These are phyloP conservation scores for Candida rishiriensis DNA, from an alignment of 805 yeast genomes.

Conservation along the genomic window DNA sequence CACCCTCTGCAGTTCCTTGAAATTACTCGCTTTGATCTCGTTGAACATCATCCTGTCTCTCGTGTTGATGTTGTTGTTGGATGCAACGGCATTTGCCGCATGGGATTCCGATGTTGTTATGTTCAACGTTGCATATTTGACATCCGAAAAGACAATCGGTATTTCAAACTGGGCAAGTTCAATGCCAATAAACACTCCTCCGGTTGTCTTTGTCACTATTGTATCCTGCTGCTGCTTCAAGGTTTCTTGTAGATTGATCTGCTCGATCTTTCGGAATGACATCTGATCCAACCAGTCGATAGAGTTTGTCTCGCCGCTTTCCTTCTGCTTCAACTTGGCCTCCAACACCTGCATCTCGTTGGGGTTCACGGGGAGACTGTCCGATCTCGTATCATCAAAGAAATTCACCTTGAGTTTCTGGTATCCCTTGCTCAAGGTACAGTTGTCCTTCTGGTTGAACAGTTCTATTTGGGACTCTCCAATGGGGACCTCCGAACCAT, in stretches of 20 bases:
- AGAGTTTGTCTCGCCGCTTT: slow-evolving; percentile 57
- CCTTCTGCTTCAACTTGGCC: slow-evolving; percentile 53
- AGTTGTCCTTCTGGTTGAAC: slow-evolving; percentile 42
- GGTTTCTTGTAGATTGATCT: slow-evolving; percentile 22
- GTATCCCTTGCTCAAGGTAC: slow-evolving; percentile 65
- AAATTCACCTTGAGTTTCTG: slow-evolving; percentile 46
- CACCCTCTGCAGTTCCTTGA: slow-evolving; percentile 5
- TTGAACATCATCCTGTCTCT: slow-evolving; percentile 18
- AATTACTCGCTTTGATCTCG: slow-evolving; percentile 22
- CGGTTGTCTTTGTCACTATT: slow-evolving; percentile 9
- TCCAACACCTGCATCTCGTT: slow-evolving; percentile 44
- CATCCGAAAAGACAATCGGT: slow-evolving; percentile 68
- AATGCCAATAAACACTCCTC: slow-evolving; percentile 26
- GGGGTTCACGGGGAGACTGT: background rate
- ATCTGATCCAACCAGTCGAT: slow-evolving; percentile 73
- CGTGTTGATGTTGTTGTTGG: slow-evolving; percentile 14
- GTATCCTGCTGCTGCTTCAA: slow-evolving; percentile 7
- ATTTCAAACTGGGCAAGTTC: slow-evolving; percentile 64
- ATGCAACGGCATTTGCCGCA: slow-evolving; percentile 12
- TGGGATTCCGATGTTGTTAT: slow-evolving; percentile 25
- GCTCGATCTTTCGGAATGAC: slow-evolving; percentile 52
- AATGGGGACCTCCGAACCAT: slow-evolving; percentile 43
- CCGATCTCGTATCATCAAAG: background rate
- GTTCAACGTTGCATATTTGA: slow-evolving; percentile 34
- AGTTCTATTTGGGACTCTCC: slow-evolving; percentile 58